phyloP scores from a whole-genome alignment of 352 stramenopile genomes.

The Globisporangium irregulare region DNA sequence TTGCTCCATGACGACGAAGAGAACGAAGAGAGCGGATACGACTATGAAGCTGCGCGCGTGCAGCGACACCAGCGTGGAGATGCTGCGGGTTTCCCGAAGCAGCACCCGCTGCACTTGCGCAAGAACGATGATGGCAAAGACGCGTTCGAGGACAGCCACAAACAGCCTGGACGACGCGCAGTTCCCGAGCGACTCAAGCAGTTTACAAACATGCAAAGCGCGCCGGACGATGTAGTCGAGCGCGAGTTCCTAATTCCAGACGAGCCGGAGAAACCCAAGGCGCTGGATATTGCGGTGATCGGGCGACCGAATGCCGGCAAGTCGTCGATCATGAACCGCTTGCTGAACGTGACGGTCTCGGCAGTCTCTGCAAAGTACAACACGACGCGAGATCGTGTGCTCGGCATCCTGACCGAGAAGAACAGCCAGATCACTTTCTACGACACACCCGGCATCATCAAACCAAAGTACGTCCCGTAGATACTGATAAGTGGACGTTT shows the following conservation, averaged over 20 bases:
- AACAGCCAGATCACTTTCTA: slow-evolving; percentile 83
- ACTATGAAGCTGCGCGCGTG: slow-evolving; percentile 12
- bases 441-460: slow-evolving; percentile 84
- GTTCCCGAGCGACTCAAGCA: slow-evolving; percentile 59
- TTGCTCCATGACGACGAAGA: slow-evolving; percentile 48
- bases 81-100: background rate
- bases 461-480: slow-evolving; percentile 53
- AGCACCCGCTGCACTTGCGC: slow-evolving; percentile 21
- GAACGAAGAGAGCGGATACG: slow-evolving; percentile 26
- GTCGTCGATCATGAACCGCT: slow-evolving; percentile 80
- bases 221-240: slow-evolving; percentile 63
- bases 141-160: slow-evolving; percentile 16
- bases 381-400: slow-evolving; percentile 73
- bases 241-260: slow-evolving; percentile 75
- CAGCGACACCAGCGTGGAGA: slow-evolving; percentile 9
- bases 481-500: background rate
- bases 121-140: slow-evolving; percentile 23
- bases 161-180: slow-evolving; percentile 29
- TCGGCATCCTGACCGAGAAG: slow-evolving; percentile 75
- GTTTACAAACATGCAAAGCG: slow-evolving; percentile 61
- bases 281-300: slow-evolving; percentile 78
- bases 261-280: slow-evolving; percentile 59
- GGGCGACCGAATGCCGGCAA: slow-evolving; percentile 86
- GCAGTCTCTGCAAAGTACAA: slow-evolving; percentile 89
- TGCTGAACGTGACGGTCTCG: slow-evolving; percentile 80